phyloP scores from a whole-genome alignment of 768 basidiomycete genomes.

The Roridomyces roridus region DNA sequence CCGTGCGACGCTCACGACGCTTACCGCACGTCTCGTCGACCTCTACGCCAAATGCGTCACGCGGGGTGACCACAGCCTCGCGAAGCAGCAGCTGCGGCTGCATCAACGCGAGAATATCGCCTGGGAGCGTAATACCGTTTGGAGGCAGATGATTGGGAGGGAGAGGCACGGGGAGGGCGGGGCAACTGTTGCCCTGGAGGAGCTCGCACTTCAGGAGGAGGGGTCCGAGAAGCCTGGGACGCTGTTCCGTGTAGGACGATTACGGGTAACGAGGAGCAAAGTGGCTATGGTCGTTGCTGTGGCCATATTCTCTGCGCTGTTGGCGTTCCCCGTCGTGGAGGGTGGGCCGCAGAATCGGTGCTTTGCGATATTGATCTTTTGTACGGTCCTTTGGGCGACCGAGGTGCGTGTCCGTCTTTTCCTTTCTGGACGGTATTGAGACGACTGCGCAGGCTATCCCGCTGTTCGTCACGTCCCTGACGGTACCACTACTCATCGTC shows the following conservation, averaged over 20 bases:
- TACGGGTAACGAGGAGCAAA: conserved; percentile 70
- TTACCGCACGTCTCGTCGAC: conserved; percentile 63
- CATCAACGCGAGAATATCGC: conserved; percentile 94
- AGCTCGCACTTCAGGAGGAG: too few species aligned
- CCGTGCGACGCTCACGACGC: conserved; percentile 65
- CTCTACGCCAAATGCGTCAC: conserved; percentile 90
- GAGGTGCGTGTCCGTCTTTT: conserved; percentile 62
- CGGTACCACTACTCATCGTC: conserved; percentile 89
- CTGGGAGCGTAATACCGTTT: conserved; percentile 97
- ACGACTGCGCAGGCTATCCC: conserved; percentile 79
- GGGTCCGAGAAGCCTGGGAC: too few species aligned
- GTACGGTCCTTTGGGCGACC: conserved; percentile 94
- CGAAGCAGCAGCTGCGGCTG: conserved; percentile 82
- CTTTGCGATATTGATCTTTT: conserved; percentile 87
- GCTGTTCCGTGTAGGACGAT: conserved; percentile 59
- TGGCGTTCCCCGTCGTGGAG: conserved; percentile 66
- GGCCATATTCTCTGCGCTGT: conserved; percentile 60
- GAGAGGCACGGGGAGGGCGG: conserved; percentile 69
- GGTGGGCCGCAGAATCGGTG: conserved; percentile 83
- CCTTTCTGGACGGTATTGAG: neutral
- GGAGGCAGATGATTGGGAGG: conserved; percentile 92
- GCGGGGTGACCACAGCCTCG: conserved; percentile 67
- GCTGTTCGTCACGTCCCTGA: conserved; percentile 93
- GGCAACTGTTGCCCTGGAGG: conserved; percentile 32
- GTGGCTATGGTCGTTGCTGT: conserved; percentile 65